Evolutionary conservation across 2,329 filamentous ascomycete genomes (phyloP).

Genomic region (Xylariaceae sp.): DNA sequence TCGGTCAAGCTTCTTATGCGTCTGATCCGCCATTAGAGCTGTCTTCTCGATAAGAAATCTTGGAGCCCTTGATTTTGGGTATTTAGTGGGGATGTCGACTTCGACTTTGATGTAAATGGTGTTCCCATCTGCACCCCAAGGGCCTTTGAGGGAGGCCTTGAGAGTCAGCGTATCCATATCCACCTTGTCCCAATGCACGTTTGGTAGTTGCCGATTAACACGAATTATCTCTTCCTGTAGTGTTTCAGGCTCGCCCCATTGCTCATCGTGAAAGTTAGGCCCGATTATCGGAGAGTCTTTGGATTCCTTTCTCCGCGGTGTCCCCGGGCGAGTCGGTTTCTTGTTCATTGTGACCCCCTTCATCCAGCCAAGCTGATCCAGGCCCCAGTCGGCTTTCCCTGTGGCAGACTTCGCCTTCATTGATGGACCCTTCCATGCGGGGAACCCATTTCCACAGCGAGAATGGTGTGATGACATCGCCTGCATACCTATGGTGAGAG

Average conservation of each 20-base stretch:
- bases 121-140: slow-evolving; percentile 61
- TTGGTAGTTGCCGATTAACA: slow-evolving; percentile 63
- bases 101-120: slow-evolving; percentile 65
- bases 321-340: slow-evolving; percentile 44
- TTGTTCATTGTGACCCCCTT: slow-evolving; percentile 68
- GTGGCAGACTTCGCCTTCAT: slow-evolving; percentile 58
- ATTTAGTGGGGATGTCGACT: slow-evolving; percentile 61
- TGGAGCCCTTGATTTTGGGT: slow-evolving; percentile 60
- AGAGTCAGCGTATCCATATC: slow-evolving; percentile 64
- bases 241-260: slow-evolving; percentile 64
- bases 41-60: slow-evolving; percentile 65
- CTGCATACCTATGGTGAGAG: slow-evolving; percentile 49
- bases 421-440: slow-evolving; percentile 58
- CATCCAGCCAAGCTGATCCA: slow-evolving; percentile 69
- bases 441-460: slow-evolving; percentile 34
- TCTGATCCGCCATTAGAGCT: slow-evolving; percentile 61
- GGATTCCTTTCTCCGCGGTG: slow-evolving; percentile 52
- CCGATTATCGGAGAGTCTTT: slow-evolving; percentile 56
- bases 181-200: slow-evolving; percentile 66
- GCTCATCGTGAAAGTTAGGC: slow-evolving; percentile 54
- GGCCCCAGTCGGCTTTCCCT: slow-evolving; percentile 49
- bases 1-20: slow-evolving; percentile 54
- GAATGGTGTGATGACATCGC: slow-evolving; percentile 45
- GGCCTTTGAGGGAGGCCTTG: slow-evolving; percentile 64
- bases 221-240: slow-evolving; percentile 68